A percentile compares a stretch with the other conserved stretches of the same genome.
These are phyloP conservation scores for Trichosporon ovoides DNA, from an alignment of 1,284 basidiomycete species.

Conservation along the genomic window DNA sequence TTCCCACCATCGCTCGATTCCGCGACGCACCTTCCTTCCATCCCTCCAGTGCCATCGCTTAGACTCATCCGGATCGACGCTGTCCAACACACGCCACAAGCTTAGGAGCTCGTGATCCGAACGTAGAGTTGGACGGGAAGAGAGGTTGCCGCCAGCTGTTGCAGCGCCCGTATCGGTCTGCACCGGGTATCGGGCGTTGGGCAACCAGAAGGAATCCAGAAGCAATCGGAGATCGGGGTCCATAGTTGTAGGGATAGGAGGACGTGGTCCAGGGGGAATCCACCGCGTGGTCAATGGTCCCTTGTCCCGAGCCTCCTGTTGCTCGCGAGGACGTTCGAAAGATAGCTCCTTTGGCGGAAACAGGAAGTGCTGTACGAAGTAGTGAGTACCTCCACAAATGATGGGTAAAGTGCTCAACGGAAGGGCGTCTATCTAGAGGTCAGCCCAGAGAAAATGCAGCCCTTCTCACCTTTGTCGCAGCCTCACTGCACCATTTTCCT, in stretches of 20 bases:
- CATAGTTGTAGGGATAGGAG: conserved; percentile 28
- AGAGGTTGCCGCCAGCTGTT: neutral
- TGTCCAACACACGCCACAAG: conserved; percentile 64
- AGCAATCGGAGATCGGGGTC: conserved; percentile 17
- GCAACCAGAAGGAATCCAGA: conserved; percentile 42
- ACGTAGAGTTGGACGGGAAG: neutral
- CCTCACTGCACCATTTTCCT: neutral
- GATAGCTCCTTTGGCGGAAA: conserved; percentile 66
- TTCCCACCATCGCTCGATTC: conserved; percentile 64
- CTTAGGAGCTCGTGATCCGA: conserved; percentile 49
- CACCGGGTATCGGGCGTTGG: conserved; percentile 32
- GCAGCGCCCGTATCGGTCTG: neutral
- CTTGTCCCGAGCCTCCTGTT: neutral
- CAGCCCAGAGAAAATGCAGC: neutral
- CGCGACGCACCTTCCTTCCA: conserved; percentile 79
- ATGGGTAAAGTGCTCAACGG: conserved; percentile 59
- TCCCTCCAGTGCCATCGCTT: conserved; percentile 93
- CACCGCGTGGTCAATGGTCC: conserved; percentile 18
- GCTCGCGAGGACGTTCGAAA: conserved; percentile 25
- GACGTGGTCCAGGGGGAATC: conserved; percentile 35
- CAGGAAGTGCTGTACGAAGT: conserved; percentile 86
- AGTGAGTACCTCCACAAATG: conserved; percentile 92
- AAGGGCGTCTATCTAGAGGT: conserved; percentile 3
- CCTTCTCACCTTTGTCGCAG: neutral
- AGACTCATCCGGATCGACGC: conserved; percentile 71